Evolutionary conservation across 129 eudicot genomes (phyloP), one percentile per base, ranked within the genome.

Genomic region (Centrapalus pauciflorus): DNA sequence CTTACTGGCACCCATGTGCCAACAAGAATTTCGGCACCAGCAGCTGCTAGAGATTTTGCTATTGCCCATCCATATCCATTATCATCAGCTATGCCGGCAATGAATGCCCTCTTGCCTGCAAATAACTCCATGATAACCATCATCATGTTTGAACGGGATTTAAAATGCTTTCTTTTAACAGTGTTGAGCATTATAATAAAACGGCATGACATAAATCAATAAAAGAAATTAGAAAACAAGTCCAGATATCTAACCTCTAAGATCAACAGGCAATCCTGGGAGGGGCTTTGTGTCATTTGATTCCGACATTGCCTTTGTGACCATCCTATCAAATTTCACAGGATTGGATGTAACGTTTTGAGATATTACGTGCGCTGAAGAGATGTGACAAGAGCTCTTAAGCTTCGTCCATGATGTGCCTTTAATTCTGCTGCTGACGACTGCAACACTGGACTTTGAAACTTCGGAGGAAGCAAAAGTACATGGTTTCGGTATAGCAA

Each of bases 51-150:
- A 69, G 98, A 85, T 81, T 88, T 92, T 32, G 98, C 98, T 32
- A 92, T 88, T 58, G 98, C 98, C 98, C 98, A 92, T 37, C 98
- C 98, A 77, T 92, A 92, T 28, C 98, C 98, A 77, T 88, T 92
- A 76, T 92, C 98, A 79, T 92, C 98, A 51, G 98, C 96, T 61
- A 88, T 60, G 32, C 98, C 98, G 59, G 98, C 98, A 71, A 92
- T 85, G 75, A 88, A 92, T 43, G 98, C 98, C 79, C 91, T 85
- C 79, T 92, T 92, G 35, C 98, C 98, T 92, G 82, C 50, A 74
- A 50, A 55, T 8, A 59, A 24, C 30, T 21, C 2, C 7, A 57
- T 45, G 16, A 48, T 34, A 2, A 34, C 4, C 40, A 19, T 34
- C 21, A 61, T 32, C 16, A 59, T 59, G 4, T 59, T 27, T 14